Evolutionary conservation across 23 red algal genomes (phyloP).

Genomic region (Gracilaria caudata): DNA sequence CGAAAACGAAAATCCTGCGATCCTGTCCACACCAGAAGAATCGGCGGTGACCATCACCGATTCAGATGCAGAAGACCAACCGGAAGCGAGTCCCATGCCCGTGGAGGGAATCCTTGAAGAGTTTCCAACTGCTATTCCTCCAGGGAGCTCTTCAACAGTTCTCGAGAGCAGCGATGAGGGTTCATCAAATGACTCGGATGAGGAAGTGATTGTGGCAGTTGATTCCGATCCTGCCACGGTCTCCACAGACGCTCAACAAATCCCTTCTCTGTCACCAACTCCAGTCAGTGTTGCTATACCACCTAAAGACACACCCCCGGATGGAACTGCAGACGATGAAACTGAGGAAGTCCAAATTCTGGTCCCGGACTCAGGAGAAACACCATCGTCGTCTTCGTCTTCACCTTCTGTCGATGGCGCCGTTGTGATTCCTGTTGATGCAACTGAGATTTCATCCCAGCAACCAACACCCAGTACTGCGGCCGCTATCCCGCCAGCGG

Average conservation of each 20-base stretch:
- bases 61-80: background rate
- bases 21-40: background rate
- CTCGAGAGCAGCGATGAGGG: background rate
- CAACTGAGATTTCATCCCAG: constrained; percentile 1
- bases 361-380: constrained; percentile 2
- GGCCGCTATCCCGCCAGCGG: background rate
- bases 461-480: background rate
- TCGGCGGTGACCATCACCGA: background rate
- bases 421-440: constrained; percentile 8
- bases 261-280: background rate
- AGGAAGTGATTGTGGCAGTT: background rate
- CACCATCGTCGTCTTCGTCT: background rate
- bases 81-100: background rate
- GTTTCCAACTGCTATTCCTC: constrained; percentile 8
- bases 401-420: background rate
- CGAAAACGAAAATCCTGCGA: background rate
- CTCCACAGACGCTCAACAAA: background rate
- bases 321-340: background rate
- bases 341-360: background rate
- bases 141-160: background rate
- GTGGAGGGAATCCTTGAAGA: background rate
- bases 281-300: constrained; percentile 26
- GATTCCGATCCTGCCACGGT: background rate
- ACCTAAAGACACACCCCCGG: background rate
- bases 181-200: background rate